Evolutionary conservation across 2,329 filamentous ascomycete species (phyloP).

Genomic region (Aspergillus jensenii): DNA sequence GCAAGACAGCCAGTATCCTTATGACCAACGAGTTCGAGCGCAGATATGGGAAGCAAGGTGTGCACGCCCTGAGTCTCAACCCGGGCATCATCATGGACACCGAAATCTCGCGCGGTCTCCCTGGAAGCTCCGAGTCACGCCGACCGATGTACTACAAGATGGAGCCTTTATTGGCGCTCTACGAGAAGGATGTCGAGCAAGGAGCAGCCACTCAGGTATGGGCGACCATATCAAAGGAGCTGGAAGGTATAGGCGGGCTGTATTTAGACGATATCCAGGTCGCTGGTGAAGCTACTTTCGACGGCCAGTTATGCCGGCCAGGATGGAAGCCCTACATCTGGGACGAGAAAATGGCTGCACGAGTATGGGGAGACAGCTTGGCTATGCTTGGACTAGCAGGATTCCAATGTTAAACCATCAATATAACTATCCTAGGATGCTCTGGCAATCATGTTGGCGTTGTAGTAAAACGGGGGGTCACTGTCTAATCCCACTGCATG

Average conservation of each 20-base stretch:
- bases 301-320: background rate
- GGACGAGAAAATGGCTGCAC: background rate
- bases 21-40: slow-evolving; percentile 55
- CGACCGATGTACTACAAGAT: background rate
- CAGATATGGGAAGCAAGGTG: slow-evolving; percentile 44
- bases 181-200: slow-evolving; percentile 33
- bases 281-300: background rate
- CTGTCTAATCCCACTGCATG: background rate
- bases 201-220: slow-evolving; percentile 43
- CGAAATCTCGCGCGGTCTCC: background rate
- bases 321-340: background rate
- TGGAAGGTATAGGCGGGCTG: slow-evolving; percentile 32
- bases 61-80: slow-evolving; percentile 49
- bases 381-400: background rate
- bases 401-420: background rate
- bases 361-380: background rate
- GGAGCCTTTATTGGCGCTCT: background rate
- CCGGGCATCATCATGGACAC: slow-evolving; percentile 38
- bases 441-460: background rate
- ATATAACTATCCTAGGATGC: background rate
- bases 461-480: background rate
- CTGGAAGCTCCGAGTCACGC: background rate
- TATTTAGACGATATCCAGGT: slow-evolving; percentile 24
- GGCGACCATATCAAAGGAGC: slow-evolving; percentile 35
- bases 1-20: slow-evolving; percentile 55